Percentiles rank a stretch among this genome's conserved stretches.
These are phyloP conservation scores for Myxozyma kluyveri DNA, from an alignment of 805 yeast species.

Conservation along the genomic window DNA sequence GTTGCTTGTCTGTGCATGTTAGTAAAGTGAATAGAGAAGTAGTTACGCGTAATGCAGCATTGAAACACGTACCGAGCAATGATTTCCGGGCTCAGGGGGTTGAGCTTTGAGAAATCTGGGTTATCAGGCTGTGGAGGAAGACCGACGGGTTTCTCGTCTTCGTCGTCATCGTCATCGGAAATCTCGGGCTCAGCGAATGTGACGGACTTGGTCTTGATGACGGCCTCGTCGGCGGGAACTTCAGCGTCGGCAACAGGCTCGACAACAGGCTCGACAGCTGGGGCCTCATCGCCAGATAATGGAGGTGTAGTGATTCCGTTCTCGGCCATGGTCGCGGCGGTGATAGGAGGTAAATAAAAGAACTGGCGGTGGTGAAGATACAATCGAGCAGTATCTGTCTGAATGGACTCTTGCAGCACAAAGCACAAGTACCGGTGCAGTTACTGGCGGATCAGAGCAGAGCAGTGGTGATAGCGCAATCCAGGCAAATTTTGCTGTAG, in stretches of 20 bases:
- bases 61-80: conserved; percentile 50
- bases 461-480: not conserved
- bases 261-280: conserved; percentile 3
- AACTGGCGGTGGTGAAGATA: not conserved
- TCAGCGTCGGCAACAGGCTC: not conserved
- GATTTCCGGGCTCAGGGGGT: conserved; percentile 91
- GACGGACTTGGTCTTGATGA: conserved; percentile 63
- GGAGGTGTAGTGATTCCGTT: conserved; percentile 27
- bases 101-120: conserved; percentile 76
- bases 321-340: conserved; percentile 8
- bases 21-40: conserved; percentile 15
- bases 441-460: not conserved
- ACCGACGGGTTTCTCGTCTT: conserved; percentile 95
- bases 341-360: not conserved
- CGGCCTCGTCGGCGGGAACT: conserved; percentile 29
- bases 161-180: conserved; percentile 58
- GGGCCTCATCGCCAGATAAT: conserved; percentile 23
- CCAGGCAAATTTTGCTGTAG: too few species aligned
- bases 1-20: conserved; percentile 80
- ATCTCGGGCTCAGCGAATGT: conserved; percentile 68
- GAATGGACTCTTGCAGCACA: not conserved
- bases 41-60: not conserved
- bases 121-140: conserved; percentile 92
- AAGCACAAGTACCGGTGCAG: not conserved
- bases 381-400: conserved; percentile 1